Base-by-base conservation (phyloP, 805 yeast genomes). In the Zygosaccharomyces kombuchaensis region DNA sequence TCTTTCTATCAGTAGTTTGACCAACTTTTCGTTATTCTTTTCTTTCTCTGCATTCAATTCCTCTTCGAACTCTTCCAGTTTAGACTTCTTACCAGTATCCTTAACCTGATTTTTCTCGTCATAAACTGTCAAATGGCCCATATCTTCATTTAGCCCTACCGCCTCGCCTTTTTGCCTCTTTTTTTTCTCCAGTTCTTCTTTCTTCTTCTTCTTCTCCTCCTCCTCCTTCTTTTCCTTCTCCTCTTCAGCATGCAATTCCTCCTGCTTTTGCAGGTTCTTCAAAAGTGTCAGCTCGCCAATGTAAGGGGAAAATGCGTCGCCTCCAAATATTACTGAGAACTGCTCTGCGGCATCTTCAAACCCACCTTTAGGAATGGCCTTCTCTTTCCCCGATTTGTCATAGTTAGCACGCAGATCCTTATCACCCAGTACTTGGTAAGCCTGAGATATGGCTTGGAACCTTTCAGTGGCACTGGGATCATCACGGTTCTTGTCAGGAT, bases 271-370 rank as follows among this genome's bases (percentile, higher is more conserved):
- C 61, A 93, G 68, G 55, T 89, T 95, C 57, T 79, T 80, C 59
- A 93, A 66, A 62, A 90, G 72, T 23, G 89, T 78, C 50, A 89
- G 69, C 62, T 93, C 96, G 4, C 99, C 99, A 56, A 91, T 87
- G 75, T 89, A 83, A 40, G 83, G 82, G 27, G 73, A 76, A 66
- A 90, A 89, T 1, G 93, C 95, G 46, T 85, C 95, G 40, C 96
- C 96, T 36, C 96, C 96, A 66, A 89, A 82, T 48, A 83, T 82
- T 69, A 75, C 75, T 3, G 82, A 73, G 61, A 82, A 83, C 55
- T 81, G 80, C 58, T 82, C 88, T 34, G 78, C 72, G 2, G 91
- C 86, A 62, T 84, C 91, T 52, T 81, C 87, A 57, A 82, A 82
- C 3, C 87, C 88, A 51, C 82, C 86, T 41, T 71, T 72, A 1